These are phyloP conservation scores for Penicillium longicatenatum DNA, from an alignment of 495 filamentous ascomycete genomes.

Conservation along the genomic window DNA sequence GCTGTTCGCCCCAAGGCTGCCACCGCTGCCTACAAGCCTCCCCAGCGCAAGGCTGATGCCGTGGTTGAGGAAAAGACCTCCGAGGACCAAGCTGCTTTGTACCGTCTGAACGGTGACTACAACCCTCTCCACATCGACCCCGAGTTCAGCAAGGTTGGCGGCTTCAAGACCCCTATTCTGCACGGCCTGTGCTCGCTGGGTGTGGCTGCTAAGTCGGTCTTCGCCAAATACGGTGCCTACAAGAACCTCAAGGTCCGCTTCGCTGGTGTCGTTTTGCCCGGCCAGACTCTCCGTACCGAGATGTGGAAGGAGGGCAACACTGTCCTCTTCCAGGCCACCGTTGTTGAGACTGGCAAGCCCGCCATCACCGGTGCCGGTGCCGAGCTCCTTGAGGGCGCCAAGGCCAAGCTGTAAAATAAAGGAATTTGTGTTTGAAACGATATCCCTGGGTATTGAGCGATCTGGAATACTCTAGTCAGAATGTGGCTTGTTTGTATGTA, in stretches of 20 bases:
- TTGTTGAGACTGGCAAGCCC: constrained; percentile 95
- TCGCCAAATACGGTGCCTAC: constrained; percentile 78
- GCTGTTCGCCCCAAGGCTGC: constrained; percentile 70
- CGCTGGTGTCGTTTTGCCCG: constrained; percentile 87
- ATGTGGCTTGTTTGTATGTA: constrained; percentile 28
- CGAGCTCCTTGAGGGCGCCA: constrained; percentile 68
- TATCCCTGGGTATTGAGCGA: constrained; percentile 22
- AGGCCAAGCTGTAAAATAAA: constrained; percentile 61
- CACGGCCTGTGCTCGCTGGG: constrained; percentile 97
- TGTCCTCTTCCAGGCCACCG: constrained; percentile 89
- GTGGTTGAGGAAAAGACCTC: constrained; percentile 88
- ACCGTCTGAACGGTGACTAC: constrained; percentile 89
- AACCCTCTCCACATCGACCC: constrained; percentile 97
- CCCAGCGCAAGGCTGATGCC: constrained; percentile 73
- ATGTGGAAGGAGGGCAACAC: constrained; percentile 96
- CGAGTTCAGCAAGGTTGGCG: constrained; percentile 89
- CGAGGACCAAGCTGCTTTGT: constrained; percentile 93
- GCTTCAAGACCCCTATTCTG: constrained; percentile 92
- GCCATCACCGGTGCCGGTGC: constrained; percentile 86
- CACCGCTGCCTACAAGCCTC: constrained; percentile 76
- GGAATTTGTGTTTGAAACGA: constrained; percentile 25
- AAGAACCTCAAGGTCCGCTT: constrained; percentile 97
- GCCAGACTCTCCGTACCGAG: constrained; percentile 93
- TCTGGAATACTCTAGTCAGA: constrained; percentile 19
- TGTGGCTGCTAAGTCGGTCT: constrained; percentile 85